Base-by-base conservation (phyloP, 768 basidiomycete genomes). In the Suillus brevipes region DNA sequence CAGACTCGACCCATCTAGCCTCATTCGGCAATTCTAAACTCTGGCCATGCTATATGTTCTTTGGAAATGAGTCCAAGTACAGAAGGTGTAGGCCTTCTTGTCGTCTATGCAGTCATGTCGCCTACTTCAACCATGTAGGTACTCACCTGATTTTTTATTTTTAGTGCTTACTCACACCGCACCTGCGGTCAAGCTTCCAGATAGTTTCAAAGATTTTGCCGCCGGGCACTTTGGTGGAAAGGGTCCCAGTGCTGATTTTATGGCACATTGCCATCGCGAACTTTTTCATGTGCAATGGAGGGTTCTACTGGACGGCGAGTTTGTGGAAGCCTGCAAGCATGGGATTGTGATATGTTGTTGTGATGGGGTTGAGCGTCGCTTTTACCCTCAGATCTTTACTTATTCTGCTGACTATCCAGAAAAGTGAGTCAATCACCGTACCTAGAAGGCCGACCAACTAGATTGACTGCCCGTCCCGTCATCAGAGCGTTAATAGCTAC, bases 401-500 rank as follows among this genome's bases (percentile, higher is more conserved):
- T 77, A 77, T 57, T 71, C 72, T 25, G 74, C 77, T 2, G 73
- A 78, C 56, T 78, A 78, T 60, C 77, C 75, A 0, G 78, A 79
- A 60, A 79, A 79, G 78, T 78, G 49, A 38, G 71, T 69, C 20
- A n/a, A 45, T 10, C 4, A 10, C 3, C 9, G 10, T 16, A 1
- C 9, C 9, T 45, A 45, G 20, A 10, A 2, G 0, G 2, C 3
- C 16, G 3, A 13, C 6, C 1, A 1, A 42, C 36, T 61, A 20
- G 2, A 2, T 36, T 23, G 7, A 3, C 9, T 23, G 16, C 18
- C 25, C 16, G 4, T 6, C 28, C 13, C 28, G 6, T 52, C 1
- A 1, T 31, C 20, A 71, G 72, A 63, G 68, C 71, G 5, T 63
- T 76, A 2, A 31, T 76, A 5, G 72, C 72, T 3, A 67, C 49